phyloP scores from a whole-genome alignment of 192 early-diverging fungal genomes.

The Coemansia sp. region DNA sequence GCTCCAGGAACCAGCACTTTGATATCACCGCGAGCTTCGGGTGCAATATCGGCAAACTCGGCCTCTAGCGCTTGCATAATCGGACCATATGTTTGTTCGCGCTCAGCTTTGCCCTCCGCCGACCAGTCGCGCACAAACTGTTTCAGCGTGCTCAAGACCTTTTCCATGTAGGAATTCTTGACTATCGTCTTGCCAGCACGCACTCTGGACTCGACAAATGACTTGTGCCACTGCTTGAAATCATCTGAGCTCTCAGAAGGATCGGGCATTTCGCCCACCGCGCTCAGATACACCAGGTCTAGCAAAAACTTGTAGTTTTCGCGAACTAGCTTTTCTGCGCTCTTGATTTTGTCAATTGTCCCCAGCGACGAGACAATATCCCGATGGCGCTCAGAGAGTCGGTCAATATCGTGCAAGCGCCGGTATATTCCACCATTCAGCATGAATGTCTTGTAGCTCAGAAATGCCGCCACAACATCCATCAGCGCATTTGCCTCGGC shows the following conservation, averaged over 20 bases:
- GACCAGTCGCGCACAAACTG: slow-evolving; percentile 98
- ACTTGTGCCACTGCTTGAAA: slow-evolving; percentile 30
- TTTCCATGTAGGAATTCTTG: slow-evolving; percentile 81
- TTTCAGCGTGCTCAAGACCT: slow-evolving; percentile 81
- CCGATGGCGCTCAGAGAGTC: slow-evolving; percentile 65
- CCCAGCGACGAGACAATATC: slow-evolving; percentile 50
- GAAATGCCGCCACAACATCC: slow-evolving; percentile 55
- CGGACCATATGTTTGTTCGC: slow-evolving; percentile 76
- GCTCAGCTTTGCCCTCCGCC: slow-evolving; percentile 74
- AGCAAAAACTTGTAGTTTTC: slow-evolving; percentile 59
- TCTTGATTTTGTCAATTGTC: slow-evolving; percentile 64
- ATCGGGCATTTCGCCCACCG: slow-evolving; percentile 26
- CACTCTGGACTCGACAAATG: slow-evolving; percentile 20
- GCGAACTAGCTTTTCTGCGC: slow-evolving; percentile 60
- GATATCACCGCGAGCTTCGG: slow-evolving; percentile 56
- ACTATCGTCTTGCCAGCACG: slow-evolving; percentile 40
- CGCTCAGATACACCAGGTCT: slow-evolving; percentile 28
- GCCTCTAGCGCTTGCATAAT: slow-evolving; percentile 70
- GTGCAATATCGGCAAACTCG: slow-evolving; percentile 45
- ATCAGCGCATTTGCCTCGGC: slow-evolving; percentile 33
- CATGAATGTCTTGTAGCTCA: slow-evolving; percentile 62
- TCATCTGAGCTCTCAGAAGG: slow-evolving; percentile 3
- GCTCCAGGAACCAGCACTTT: slow-evolving; percentile 91
- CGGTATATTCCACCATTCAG: slow-evolving; percentile 62
- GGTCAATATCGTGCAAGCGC: slow-evolving; percentile 59